Evolutionary conservation across 495 filamentous ascomycete species (phyloP).

Genomic region (Pyrenula massariospora): DNA sequence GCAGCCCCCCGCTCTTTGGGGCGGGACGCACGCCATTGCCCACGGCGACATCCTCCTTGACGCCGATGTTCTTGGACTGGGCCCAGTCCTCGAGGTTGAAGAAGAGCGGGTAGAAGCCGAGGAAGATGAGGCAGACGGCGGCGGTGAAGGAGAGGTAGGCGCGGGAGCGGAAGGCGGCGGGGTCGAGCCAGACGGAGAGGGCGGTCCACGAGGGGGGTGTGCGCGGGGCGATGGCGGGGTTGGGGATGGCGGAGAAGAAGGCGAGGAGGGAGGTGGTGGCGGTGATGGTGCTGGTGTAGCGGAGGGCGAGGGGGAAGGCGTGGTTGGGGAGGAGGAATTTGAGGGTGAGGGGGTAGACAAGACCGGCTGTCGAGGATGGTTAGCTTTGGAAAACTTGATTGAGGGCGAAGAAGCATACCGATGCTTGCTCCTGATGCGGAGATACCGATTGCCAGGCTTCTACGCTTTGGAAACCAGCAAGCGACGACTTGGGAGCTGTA

Average conservation of each 20-base stretch:
- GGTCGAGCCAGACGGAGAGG: constrained; percentile 18
- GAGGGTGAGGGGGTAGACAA: constrained; percentile 23
- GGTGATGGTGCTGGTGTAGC: constrained; percentile 15
- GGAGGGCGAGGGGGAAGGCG: constrained; percentile 21
- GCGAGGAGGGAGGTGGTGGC: constrained; percentile 15
- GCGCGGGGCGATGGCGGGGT: constrained; percentile 10
- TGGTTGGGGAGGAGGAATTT: constrained; percentile 15
- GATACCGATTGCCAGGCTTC: constrained; percentile 26
- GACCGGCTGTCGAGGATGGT: constrained; percentile 7
- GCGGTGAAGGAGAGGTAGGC: constrained; percentile 20
- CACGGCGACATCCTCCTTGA: constrained; percentile 7
- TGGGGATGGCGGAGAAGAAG: constrained; percentile 19
- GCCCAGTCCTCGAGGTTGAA: constrained; percentile 36
- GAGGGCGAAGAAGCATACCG: constrained; percentile 5
- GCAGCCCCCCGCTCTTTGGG: constrained; percentile 4
- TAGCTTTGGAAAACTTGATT: constrained; percentile 4
- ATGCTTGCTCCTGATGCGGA: constrained; percentile 28
- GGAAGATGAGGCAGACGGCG: constrained; percentile 22
- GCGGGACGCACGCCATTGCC: constrained; percentile 8
- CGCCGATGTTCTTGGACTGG: constrained; percentile 18
- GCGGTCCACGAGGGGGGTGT: constrained; percentile 9
- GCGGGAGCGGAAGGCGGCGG: constrained; percentile 16
- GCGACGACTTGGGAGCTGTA: constrained; percentile 28
- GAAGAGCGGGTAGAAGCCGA: constrained; percentile 31
- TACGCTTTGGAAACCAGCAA: constrained; percentile 25